Conservation (phyloP, 2,329 filamentous ascomycete genomes). For the Aspergillus transmontanensis region DNA sequence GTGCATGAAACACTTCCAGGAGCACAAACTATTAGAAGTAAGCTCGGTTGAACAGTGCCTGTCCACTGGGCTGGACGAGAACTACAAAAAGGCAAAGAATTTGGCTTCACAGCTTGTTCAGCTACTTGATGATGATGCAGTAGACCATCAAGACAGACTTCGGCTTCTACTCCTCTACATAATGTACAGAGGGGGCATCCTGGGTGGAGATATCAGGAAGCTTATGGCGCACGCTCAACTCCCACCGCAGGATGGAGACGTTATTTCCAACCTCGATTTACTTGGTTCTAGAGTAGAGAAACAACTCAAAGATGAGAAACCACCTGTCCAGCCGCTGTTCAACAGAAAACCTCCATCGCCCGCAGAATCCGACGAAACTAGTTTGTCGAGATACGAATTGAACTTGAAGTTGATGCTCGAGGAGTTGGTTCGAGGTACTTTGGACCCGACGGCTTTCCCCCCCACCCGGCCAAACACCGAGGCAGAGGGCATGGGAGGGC, state of each 20-base stretch:
- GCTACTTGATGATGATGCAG: conserved; percentile 80
- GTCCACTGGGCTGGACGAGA: conserved; percentile 90
- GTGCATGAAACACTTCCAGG: conserved; percentile 91
- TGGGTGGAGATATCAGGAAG: conserved; percentile 80
- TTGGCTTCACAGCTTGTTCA: conserved; percentile 82
- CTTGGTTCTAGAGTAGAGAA: conserved; percentile 75
- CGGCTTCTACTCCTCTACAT: conserved; percentile 84
- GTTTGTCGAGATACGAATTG: conserved; percentile 84
- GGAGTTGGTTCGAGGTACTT: conserved; percentile 64
- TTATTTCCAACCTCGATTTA: conserved; percentile 74
- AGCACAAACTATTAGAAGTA: conserved; percentile 81
- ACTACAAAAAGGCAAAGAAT: conserved; percentile 87
- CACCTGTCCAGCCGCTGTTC: conserved; percentile 69
- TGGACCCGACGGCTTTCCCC: conserved; percentile 70
- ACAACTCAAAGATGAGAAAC: conserved; percentile 76
- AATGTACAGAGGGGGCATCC: conserved; percentile 81
- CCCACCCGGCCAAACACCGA: conserved; percentile 70
- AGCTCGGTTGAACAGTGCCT: conserved; percentile 87
- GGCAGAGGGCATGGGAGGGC: conserved; percentile 40
- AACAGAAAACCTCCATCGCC: conserved; percentile 61
- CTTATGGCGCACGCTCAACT: conserved; percentile 81
- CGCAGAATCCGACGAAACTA: conserved; percentile 71
- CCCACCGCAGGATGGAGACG: conserved; percentile 70
- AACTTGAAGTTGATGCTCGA: conserved; percentile 83
- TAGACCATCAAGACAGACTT: conserved; percentile 73